Conservation (phyloP, 768 basidiomycete genomes). For the Megacollybia marginata region DNA sequence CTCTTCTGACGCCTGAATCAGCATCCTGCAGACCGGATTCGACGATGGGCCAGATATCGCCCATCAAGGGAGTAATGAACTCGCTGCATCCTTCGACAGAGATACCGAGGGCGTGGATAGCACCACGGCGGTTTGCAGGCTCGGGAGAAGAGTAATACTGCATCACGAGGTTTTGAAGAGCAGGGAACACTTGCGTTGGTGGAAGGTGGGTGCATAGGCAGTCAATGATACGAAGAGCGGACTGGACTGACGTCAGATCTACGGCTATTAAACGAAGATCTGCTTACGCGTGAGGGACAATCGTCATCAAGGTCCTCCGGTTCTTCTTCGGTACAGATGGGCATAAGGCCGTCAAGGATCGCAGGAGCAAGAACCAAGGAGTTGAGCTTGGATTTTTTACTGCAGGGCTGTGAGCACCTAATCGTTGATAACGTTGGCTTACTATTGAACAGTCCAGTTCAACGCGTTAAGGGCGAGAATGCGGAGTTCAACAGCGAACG, state of each 20-base stretch:
- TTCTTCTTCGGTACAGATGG: constrained; percentile 89
- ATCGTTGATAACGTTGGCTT: constrained; percentile 1
- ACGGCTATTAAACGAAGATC: background rate
- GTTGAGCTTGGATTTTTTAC: constrained; percentile 96
- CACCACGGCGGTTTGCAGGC: constrained; percentile 76
- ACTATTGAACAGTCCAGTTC: constrained; percentile 97
- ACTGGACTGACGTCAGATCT: constrained; percentile 33
- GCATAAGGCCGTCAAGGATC: constrained; percentile 89
- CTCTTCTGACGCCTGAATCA: constrained; percentile 85
- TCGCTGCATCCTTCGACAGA: constrained; percentile 97
- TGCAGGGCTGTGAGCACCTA: constrained; percentile 22
- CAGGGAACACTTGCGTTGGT: constrained; percentile 92
- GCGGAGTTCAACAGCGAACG: constrained; percentile 72
- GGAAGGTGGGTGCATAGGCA: constrained; percentile 87
- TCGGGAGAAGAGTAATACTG: constrained; percentile 81
- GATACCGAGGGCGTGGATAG: constrained; percentile 92
- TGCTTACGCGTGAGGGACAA: constrained; percentile 78
- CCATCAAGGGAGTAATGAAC: constrained; percentile 91
- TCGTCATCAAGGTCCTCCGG: constrained; percentile 93
- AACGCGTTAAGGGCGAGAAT: constrained; percentile 89
- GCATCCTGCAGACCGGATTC: constrained; percentile 80
- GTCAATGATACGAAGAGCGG: constrained; percentile 92
- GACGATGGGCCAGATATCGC: constrained; percentile 89
- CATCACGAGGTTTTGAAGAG: constrained; percentile 74
- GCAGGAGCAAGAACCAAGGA: constrained; percentile 72